These are phyloP conservation scores for Cucurbitaria berberidis DNA, from an alignment of 2,329 filamentous ascomycete species.

Conservation along the genomic window DNA sequence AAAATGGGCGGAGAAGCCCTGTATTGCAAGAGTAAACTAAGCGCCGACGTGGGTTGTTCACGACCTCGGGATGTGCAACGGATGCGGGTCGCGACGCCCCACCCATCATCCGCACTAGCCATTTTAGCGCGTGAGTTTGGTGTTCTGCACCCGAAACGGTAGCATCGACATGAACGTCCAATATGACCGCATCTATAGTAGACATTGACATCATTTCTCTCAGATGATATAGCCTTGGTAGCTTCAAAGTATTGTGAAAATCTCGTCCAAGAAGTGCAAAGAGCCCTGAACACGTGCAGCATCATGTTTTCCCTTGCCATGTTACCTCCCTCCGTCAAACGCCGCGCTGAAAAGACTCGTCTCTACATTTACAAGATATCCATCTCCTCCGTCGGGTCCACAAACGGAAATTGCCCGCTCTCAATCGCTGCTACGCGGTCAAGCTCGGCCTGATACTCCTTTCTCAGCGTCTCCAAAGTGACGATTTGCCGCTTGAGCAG, in stretches of 20 bases:
- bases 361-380: constrained; percentile 40
- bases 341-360: neutral
- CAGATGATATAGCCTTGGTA: neutral
- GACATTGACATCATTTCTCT: neutral
- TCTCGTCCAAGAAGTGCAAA: neutral
- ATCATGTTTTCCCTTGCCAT: neutral
- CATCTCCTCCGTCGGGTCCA: constrained; percentile 45
- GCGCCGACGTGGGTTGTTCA: neutral
- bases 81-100: constrained; percentile 12
- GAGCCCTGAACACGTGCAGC: neutral
- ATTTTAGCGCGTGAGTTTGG: constrained; percentile 17
- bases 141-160: neutral
- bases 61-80: constrained; percentile 1
- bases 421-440: constrained; percentile 88
- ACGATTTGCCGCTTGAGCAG: constrained; percentile 73
- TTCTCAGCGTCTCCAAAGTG: constrained; percentile 83
- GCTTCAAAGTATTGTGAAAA: neutral
- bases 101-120: neutral
- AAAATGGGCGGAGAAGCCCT: neutral
- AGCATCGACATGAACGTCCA: neutral
- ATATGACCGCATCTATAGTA: neutral
- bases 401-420: constrained; percentile 86
- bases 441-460: constrained; percentile 87
- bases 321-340: neutral
- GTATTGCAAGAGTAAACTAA: neutral